Evolutionary conservation across 176 grass and related monocot genomes (phyloP), one percentile per base, ranked within the genome.

Genomic region (Carex pumila): DNA sequence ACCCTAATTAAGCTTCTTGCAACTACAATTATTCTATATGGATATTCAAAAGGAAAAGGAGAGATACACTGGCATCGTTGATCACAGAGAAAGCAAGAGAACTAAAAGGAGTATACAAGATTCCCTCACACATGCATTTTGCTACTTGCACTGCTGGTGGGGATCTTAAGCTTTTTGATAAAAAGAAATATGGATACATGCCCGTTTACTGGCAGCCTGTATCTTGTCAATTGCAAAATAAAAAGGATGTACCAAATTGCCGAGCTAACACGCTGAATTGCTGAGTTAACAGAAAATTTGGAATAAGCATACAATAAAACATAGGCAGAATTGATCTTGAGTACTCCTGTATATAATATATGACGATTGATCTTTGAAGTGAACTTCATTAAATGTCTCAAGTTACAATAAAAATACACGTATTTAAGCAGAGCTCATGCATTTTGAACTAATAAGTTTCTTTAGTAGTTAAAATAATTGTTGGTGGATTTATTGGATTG

Each of bases 31-130:
- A 70, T 70, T 70, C 15, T 70, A 72, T 72, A 49, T 74, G 3
- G 11, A 74, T 74, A 74, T 74, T 74, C 18, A 45, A 72, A 74
- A 49, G n/a, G 2, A 13, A 62, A 65, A 47, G 19, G 3, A 49
- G 59, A 65, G 57, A 62, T 49, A 47, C n/a, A 81, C 55, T 79
- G 14, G 47, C 25, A 3, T 50, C 8, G 37, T 82, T 65, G 79
- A 82, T 82, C 59, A 49, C 10, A 82, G 59, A 82, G 32, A 82
- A 66, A 82, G 60, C 58, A 82, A 82, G 59, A 19, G 8, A 39
- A 65, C 4, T 12, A 49, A 81, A 43, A 81, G 49, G 79, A 15
- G 41, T 25, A 63, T 62, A 45, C 39, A 82, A 82, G 58, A 82
- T 82, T 82, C 60, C 37, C 58, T 82, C 31, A 47, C 59, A 81